Conservation (phyloP, 176 grass and related monocot genomes). For the Rhynchospora pubera region DNA sequence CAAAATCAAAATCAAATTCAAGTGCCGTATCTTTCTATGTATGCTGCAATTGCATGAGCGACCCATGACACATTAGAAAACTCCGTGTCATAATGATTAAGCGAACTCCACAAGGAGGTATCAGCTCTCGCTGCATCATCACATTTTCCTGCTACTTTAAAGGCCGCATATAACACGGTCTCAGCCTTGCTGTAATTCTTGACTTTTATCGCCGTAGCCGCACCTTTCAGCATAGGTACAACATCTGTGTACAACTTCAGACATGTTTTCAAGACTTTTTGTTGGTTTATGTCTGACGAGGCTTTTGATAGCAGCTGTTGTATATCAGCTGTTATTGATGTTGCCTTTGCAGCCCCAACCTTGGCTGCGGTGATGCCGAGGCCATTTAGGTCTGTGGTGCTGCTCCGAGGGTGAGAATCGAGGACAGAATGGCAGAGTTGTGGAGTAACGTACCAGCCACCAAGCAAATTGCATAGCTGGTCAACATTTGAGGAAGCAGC, state of each 20-base stretch:
- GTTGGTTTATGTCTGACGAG: not conserved
- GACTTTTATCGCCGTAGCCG: not conserved
- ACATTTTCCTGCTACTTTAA: not conserved
- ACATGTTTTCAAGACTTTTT: not conserved
- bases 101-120: not conserved
- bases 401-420: not conserved
- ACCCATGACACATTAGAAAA: not conserved
- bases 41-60: not conserved
- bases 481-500: not conserved
- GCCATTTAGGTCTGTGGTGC: not conserved
- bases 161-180: not conserved
- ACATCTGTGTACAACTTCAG: not conserved
- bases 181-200: not conserved
- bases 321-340: not conserved
- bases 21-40: not conserved
- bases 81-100: not conserved
- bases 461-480: not conserved
- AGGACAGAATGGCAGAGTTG: not conserved
- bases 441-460: not conserved
- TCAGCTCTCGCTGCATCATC: not conserved
- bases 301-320: not conserved
- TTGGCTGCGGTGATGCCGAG: not conserved
- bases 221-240: not conserved
- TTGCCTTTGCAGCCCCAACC: not conserved
- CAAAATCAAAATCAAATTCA: not conserved